Conservation (phyloP, 2,329 filamentous ascomycete genomes). For the Hymenoscyphus linearis region DNA sequence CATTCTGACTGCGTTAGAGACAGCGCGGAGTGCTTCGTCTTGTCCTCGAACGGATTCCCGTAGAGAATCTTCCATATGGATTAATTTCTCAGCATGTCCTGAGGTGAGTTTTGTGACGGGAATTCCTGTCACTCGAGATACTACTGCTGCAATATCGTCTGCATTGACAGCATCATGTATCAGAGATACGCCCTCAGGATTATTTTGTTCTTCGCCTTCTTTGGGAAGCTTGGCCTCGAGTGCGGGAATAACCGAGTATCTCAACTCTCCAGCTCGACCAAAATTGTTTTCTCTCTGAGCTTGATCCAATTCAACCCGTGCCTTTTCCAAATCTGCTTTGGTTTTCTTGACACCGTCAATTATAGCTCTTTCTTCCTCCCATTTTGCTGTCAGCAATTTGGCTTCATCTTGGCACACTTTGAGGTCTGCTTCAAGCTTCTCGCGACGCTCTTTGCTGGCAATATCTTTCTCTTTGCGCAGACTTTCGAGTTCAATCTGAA, state of each 20-base stretch:
- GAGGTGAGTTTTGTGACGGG: constrained; percentile 88
- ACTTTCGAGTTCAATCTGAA: constrained; percentile 94
- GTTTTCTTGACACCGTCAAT: constrained; percentile 82
- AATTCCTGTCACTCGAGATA: constrained; percentile 87
- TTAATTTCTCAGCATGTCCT: constrained; percentile 88
- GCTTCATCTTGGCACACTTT: constrained; percentile 74
- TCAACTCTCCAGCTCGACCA: constrained; percentile 80
- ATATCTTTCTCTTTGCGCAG: constrained; percentile 90
- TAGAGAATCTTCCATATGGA: constrained; percentile 91
- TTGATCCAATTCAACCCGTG: constrained; percentile 77
- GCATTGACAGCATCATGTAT: constrained; percentile 93
- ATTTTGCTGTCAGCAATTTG: constrained; percentile 68
- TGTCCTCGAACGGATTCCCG: constrained; percentile 83
- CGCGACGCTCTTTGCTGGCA: constrained; percentile 78
- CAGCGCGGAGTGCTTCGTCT: constrained; percentile 85
- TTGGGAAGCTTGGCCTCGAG: constrained; percentile 75
- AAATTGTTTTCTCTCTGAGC: constrained; percentile 87
- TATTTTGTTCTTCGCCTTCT: constrained; percentile 48
- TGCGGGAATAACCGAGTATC: constrained; percentile 80
- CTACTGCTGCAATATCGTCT: constrained; percentile 89
- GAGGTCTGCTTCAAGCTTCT: constrained; percentile 75
- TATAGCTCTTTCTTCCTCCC: constrained; percentile 84
- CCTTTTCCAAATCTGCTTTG: constrained; percentile 83
- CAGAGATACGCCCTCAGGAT: constrained; percentile 44
- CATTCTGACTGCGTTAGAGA: constrained; percentile 88